Evolutionary conservation across 352 stramenopile species (phyloP).

Genomic region (Aphanomyces invadans): DNA sequence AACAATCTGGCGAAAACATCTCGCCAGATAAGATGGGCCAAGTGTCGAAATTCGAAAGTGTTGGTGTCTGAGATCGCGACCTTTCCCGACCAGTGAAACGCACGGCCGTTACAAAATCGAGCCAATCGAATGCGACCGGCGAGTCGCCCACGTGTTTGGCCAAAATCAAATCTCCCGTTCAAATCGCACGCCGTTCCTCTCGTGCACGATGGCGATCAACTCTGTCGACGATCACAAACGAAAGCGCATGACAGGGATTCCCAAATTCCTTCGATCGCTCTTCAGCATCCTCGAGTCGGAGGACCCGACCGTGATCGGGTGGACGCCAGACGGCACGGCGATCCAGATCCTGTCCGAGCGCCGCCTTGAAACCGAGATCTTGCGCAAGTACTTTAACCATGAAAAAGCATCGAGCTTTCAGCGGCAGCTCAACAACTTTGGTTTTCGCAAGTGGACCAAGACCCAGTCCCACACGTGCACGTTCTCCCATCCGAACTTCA

Average conservation of each 20-base stretch:
- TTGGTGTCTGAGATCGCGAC: background rate
- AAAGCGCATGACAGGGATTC: slow-evolving; percentile 32
- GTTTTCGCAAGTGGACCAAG: slow-evolving; percentile 81
- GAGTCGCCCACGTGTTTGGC: background rate
- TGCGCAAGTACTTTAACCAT: slow-evolving; percentile 91
- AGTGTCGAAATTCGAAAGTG: background rate
- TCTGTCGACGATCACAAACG: slow-evolving; percentile 7
- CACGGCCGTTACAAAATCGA: background rate
- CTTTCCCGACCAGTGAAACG: background rate
- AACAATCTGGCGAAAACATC: background rate
- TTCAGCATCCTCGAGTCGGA: slow-evolving; percentile 75
- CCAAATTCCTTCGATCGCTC: slow-evolving; percentile 75
- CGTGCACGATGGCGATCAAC: background rate
- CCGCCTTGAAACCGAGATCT: slow-evolving; percentile 78
- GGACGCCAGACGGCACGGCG: slow-evolving; percentile 63
- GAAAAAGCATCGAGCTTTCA: slow-evolving; percentile 88
- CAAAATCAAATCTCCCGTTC: background rate
- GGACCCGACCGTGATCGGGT: slow-evolving; percentile 55
- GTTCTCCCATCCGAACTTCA: slow-evolving; percentile 79
- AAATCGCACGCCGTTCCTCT: background rate
- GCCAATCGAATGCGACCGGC: background rate
- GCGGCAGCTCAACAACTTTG: slow-evolving; percentile 90
- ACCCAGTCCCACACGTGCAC: slow-evolving; percentile 73
- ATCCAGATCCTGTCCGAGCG: slow-evolving; percentile 74
- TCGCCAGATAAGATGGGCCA: background rate